Conservation (phyloP, 208 protist species). For the Trypanosoma vivax region DNA sequence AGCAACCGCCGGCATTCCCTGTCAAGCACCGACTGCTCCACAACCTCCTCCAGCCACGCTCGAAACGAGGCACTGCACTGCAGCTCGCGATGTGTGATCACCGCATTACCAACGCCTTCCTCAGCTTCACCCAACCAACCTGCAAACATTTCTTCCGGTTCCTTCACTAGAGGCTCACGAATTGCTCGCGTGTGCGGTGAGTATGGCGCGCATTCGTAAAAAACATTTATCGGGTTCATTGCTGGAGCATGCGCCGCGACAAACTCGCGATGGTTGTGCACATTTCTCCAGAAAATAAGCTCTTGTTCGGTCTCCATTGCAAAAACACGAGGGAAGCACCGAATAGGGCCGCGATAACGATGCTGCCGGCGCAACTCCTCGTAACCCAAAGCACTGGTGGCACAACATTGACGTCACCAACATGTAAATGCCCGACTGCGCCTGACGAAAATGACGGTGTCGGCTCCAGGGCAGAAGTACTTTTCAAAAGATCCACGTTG, state of each 20-base stretch:
- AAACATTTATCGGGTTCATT: constrained; percentile 70
- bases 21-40: no score
- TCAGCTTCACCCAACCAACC: no score
- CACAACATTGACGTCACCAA: background rate
- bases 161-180: no score
- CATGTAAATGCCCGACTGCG: background rate
- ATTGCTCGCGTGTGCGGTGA: constrained; percentile 16
- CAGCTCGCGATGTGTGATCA: no score
- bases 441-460: no score
- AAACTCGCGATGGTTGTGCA: constrained; percentile 57
- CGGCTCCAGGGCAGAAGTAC: background rate
- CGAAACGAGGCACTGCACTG: no score
- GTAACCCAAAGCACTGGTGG: constrained; percentile 1
- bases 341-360: constrained; percentile 63
- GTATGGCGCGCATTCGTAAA: constrained; percentile 68
- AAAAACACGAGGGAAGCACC: constrained; percentile 62
- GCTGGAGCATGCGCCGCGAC: constrained; percentile 42
- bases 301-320: constrained; percentile 57
- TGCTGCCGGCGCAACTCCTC: constrained; percentile 24
- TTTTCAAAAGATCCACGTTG: background rate
- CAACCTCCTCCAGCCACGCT: no score
- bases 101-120: no score
- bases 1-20: no score
- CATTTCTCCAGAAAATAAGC: constrained; percentile 45
- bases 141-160: no score